A percentile compares a stretch with the other conserved stretches of the same genome.
Evolutionary conservation across 1,284 basidiomycete genomes (phyloP).

Genomic region (Phlebopus sp.): DNA sequence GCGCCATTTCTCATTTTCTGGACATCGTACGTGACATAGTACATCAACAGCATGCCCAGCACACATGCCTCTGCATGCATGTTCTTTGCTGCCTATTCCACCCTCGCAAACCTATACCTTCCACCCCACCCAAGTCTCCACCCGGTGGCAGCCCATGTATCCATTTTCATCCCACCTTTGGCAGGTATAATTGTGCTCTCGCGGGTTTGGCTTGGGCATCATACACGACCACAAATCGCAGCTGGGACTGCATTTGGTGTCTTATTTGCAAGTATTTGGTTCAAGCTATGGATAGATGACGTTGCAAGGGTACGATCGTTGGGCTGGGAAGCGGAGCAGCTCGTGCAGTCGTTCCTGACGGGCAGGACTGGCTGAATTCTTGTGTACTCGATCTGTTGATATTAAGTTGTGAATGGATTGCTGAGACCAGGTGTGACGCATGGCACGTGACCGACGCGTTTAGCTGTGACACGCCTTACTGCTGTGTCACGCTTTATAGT

Average conservation of each 20-base stretch:
- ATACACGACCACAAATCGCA: constrained; percentile 71
- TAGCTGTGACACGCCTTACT: constrained; percentile 22
- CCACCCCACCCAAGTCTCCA: constrained; percentile 48
- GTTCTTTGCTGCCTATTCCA: constrained; percentile 68
- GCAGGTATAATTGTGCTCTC: constrained; percentile 59
- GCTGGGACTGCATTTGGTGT: constrained; percentile 66
- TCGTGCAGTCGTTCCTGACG: not conserved
- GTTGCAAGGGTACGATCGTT: constrained; percentile 19
- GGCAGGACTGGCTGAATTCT: not conserved
- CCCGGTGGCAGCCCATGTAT: constrained; percentile 37
- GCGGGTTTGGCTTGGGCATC: constrained; percentile 78
- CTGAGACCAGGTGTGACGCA: not conserved
- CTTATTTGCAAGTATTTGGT: constrained; percentile 58
- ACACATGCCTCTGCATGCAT: constrained; percentile 80
- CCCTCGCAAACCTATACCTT: constrained; percentile 55
- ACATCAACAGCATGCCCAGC: constrained; percentile 71
- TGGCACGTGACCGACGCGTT: constrained; percentile 24
- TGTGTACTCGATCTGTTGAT: too few species aligned
- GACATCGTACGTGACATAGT: constrained; percentile 2
- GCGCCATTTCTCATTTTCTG: constrained; percentile 22
- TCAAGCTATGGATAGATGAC: constrained; percentile 49
- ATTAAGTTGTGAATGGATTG: too few species aligned
- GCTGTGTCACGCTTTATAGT: constrained; percentile 16
- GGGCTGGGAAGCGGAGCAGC: constrained; percentile 12
- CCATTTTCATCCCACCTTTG: constrained; percentile 52